Evolutionary conservation across 208 protist species (phyloP), one percentile per base, ranked within the genome.

Genomic region (Porcisia hertigi): DNA sequence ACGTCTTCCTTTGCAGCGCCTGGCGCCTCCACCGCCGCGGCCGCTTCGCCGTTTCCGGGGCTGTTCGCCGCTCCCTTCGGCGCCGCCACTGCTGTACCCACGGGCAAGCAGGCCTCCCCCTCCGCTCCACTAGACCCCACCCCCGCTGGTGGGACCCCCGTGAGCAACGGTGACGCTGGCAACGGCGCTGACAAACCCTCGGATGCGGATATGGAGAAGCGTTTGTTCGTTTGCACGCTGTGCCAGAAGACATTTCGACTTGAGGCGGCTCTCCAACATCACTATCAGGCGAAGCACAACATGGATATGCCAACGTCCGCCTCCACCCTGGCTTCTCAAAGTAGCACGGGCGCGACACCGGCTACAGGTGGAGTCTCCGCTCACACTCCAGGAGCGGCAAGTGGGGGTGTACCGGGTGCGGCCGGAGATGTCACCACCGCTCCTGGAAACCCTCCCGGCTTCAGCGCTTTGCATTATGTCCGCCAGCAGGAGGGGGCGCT

Each of bases 271-370:
- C 80, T 97, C 63, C 89, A 91, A 73, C 94, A 97, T 69, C 94
- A 97, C 83, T 96, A 96, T 63, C 88, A 92, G 75, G 91, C 92
- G 3, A 97, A 97, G 80, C 94, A 97, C 76, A 94, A 93, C 81
- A 94, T 95, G 86, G 88, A 93, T 14, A 92, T 93, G 86, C 88
- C 93, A 1, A 62, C 67, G 34, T 52, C 73, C 54, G 25, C n/a
- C 36, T 54, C 63, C 18, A 14, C 62, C n/a, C 20, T 6, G 39
- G 16, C 62, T 66, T 2, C 39, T 30, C 62, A 18, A 18, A 41
- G 39, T 30, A 69, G 70, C n/a, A 23, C 14, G 65, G 73, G 41
- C 20, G 16, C 69, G 45, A n/a, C 69, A 49, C 0, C 63, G 25
- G 43, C 30, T 25, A 16, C 59, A 6, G 66, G 16, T 7, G 23